Conservation (phyloP, 768 basidiomycete genomes). For the Peribolospora kevripleyi region DNA sequence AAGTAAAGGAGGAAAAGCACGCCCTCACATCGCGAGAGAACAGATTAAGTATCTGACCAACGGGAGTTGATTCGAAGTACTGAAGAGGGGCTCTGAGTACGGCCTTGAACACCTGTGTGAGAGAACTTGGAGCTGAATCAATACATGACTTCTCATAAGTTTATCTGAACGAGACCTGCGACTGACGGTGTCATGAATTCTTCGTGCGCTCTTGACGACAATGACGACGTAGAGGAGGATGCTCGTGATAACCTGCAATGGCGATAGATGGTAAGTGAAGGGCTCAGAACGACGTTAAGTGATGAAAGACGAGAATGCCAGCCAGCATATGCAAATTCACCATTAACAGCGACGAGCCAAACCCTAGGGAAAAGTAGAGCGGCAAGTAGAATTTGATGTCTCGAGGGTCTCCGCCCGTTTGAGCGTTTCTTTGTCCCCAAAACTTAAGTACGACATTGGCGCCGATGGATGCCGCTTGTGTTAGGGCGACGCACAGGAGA, state of each 20-base stretch:
- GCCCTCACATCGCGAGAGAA: constrained; percentile 47
- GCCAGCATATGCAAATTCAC: too few species aligned
- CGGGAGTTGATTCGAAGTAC: constrained; percentile 61
- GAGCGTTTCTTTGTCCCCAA: constrained; percentile 4
- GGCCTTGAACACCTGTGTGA: too few species aligned
- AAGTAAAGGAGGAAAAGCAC: too few species aligned
- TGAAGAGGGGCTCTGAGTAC: too few species aligned
- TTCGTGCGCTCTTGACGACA: constrained; percentile 9
- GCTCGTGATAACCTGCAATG: constrained; percentile 12
- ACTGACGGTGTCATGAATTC: background rate
- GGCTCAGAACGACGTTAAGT: constrained; percentile 3
- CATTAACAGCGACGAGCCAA: too few species aligned
- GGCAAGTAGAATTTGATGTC: too few species aligned
- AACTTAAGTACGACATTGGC: constrained; percentile 14
- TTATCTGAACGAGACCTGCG: too few species aligned
- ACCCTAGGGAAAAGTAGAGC: too few species aligned
- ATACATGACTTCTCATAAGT: too few species aligned
- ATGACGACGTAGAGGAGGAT: constrained; percentile 13
- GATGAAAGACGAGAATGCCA: too few species aligned
- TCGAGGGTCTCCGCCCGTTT: too few species aligned
- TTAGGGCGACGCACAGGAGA: constrained; percentile 17
- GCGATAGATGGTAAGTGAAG: background rate
- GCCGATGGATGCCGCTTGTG: constrained; percentile 18
- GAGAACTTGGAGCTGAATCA: too few species aligned
- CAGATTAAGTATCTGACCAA: constrained; percentile 64